Conservation (phyloP, 305 asterid genomes). For the Solanum hybrid region DNA sequence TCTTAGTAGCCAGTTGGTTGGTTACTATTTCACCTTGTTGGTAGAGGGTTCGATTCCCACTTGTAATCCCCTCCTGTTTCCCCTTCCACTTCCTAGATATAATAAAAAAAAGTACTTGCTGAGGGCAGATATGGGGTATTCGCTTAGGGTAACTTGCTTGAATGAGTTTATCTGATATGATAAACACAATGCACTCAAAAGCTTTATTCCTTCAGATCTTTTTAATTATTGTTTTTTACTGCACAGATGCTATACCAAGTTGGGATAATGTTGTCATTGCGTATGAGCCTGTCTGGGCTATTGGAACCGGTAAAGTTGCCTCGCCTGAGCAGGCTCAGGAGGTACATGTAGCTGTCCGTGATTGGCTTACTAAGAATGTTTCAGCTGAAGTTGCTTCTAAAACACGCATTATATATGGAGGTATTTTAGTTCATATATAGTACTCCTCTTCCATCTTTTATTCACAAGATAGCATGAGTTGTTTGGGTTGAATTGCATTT, state of each 20-base stretch:
- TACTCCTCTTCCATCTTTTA: neutral
- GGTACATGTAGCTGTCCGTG: slow-evolving; percentile 81
- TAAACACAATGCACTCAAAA: neutral
- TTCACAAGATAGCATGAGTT: neutral
- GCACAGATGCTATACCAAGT: slow-evolving; percentile 74
- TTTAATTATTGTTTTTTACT: neutral
- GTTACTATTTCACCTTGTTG: neutral
- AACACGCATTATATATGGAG: slow-evolving; percentile 90
- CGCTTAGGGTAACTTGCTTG: neutral
- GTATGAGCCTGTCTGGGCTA: slow-evolving; percentile 96
- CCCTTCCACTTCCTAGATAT: neutral
- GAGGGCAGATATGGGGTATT: neutral
- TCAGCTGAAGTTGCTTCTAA: slow-evolving; percentile 85
- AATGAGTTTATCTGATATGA: neutral
- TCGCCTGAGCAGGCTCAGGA: slow-evolving; percentile 97
- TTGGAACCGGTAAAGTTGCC: slow-evolving; percentile 97
- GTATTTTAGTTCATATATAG: slow-evolving; percentile 19
- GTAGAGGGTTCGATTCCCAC: neutral
- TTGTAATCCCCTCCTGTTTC: neutral
- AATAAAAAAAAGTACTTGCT: neutral
- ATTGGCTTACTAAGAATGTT: slow-evolving; percentile 85
- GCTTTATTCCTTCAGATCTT: neutral
- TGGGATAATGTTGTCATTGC: slow-evolving; percentile 86
- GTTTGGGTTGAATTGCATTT: neutral
- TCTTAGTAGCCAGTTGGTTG: neutral